Evolutionary conservation across 1,139 yeast species (phyloP).

Genomic region (Candida tetrigidarum): DNA sequence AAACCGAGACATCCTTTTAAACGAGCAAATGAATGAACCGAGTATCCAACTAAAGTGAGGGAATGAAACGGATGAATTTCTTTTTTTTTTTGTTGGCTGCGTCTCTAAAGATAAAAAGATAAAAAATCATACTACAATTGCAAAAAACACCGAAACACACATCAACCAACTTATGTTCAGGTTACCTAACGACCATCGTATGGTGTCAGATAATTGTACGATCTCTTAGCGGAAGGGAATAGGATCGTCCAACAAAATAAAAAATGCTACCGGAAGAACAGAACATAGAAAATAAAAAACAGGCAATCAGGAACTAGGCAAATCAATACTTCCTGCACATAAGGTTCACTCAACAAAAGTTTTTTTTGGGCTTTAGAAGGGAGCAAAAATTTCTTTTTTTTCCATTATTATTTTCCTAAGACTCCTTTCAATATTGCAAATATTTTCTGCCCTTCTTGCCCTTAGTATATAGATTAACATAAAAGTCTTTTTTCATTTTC

Average conservation of each 20-base stretch:
- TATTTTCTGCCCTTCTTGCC: neutral
- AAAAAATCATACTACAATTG: neutral
- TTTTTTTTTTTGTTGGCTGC: neutral
- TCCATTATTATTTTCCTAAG: neutral
- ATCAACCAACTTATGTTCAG: no score
- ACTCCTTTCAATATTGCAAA: neutral
- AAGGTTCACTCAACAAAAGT: slow-evolving; percentile 1
- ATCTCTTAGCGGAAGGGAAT: no score
- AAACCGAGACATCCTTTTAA: neutral
- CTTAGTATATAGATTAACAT: neutral
- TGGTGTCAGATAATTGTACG: no score
- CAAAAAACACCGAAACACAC: neutral
- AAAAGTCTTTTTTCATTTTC: no score
- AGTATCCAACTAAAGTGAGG: neutral
- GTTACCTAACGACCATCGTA: no score
- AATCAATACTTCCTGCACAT: neutral
- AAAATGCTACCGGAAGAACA: neutral
- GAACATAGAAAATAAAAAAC: neutral
- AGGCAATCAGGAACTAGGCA: neutral
- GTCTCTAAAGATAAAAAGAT: neutral
- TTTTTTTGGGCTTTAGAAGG: neutral
- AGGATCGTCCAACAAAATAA: no score
- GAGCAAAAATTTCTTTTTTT: slow-evolving; percentile 1
- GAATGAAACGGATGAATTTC: no score
- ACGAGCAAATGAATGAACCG: neutral